Conservation (phyloP, 331 rosid genomes). For the Acacia pycnantha region DNA sequence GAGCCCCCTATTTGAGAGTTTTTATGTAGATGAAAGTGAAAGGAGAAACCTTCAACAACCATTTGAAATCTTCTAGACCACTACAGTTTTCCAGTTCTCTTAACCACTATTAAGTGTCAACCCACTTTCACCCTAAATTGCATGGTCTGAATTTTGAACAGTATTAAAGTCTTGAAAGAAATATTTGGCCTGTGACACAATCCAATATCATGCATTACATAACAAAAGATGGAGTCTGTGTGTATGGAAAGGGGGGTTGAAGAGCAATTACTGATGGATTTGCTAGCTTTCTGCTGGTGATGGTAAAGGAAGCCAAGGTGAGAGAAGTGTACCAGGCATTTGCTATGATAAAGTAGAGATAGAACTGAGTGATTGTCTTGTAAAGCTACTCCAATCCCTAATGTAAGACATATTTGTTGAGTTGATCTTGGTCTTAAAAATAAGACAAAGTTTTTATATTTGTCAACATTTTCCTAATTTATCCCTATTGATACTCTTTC, state of each 20-base stretch:
- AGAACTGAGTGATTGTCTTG: not conserved
- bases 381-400: not conserved
- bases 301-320: not conserved
- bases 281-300: not conserved
- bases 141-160: not conserved
- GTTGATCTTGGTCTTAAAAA: no score
- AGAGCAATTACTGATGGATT: not conserved
- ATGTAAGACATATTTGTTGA: no score
- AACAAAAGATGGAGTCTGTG: no score
- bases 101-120: not conserved
- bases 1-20: not conserved
- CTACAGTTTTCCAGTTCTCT: not conserved
- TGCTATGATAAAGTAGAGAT: not conserved
- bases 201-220: not conserved
- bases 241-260: not conserved
- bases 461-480: no score
- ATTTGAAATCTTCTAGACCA: not conserved
- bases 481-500: no score
- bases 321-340: not conserved
- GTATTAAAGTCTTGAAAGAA: not conserved
- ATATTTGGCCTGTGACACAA: not conserved
- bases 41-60: not conserved
- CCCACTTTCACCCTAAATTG: not conserved
- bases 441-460: no score
- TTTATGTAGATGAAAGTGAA: not conserved